Base-by-base conservation (phyloP, 2,329 filamentous ascomycete genomes). In the Penicillium corylophilum region DNA sequence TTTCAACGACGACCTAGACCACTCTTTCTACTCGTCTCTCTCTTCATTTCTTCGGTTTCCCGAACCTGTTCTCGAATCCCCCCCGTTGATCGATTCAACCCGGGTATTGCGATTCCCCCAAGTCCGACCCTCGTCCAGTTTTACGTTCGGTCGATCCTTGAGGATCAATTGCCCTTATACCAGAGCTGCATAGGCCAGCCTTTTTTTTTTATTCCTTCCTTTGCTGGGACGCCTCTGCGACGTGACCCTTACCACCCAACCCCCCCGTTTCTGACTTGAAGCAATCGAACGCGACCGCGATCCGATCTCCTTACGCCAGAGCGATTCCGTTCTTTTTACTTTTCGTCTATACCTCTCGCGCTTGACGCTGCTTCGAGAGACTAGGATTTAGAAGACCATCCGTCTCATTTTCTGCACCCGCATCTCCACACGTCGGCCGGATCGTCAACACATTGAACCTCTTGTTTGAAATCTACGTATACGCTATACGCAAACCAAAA, bases 1-100 rank as follows among this genome's bases (percentile, higher is more conserved):
- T 68, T 79, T 79, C 69, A 38, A 77, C 74, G 75, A 75, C 74
- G 69, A 66, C 71, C 71, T 67, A 67, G 70, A 70, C 67, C 69
- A 72, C 73, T 64, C 56, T 56, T 64, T 61, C 56, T 57, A 18
- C 36, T 45, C 29, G 35, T 36, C 40, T 47, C 46, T 54, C 55
- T 56, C 53, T 69, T 69, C 69, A 64, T 68, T 70, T 73, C 68
- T 65, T 56, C 64, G 56, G 59, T 62, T 57, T 54, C 44, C 40
- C 44, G 45, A 50, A 26, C 38, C 54, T 53, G 51, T 55, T 56
- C 48, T 31, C 52, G 16, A 38, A 44, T 43, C 50, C 54, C 48
- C 26, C 50, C 55, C 50, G 61, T 63, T 63, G 61, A 63, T 62
- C 57, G 55, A 57, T 55, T 62, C 60, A 62, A 59, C 61, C 55